Evolutionary conservation across 441 rosid genomes (phyloP).

Genomic region (Pelargonium australe): DNA sequence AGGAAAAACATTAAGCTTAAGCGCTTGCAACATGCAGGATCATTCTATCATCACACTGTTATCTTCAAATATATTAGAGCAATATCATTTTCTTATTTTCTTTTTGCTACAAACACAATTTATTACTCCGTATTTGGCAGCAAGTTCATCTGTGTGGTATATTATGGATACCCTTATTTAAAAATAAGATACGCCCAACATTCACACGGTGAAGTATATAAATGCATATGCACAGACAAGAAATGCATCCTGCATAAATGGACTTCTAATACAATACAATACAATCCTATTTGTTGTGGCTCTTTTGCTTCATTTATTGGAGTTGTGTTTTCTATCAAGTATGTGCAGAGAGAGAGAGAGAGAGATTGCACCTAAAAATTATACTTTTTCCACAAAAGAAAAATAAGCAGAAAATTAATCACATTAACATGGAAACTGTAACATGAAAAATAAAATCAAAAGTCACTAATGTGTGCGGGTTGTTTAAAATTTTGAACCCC

Average conservation of each 20-base stretch:
- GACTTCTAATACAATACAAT: not conserved
- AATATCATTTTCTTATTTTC: not conserved
- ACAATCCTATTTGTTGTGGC: not conserved
- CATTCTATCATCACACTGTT: not conserved
- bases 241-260: not conserved
- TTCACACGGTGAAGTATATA: no score
- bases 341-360: no score
- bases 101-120: not conserved
- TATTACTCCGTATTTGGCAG: not conserved
- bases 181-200: not conserved
- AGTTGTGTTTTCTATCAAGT: no score
- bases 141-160: not conserved
- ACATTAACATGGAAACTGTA: no score
- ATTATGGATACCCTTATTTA: not conserved
- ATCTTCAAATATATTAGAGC: not conserved
- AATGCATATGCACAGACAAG: not conserved
- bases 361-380: no score
- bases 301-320: no score
- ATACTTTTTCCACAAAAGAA: no score
- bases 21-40: not conserved
- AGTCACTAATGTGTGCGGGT: no score
- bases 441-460: no score
- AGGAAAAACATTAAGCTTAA: not conserved
- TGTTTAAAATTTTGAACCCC: no score
- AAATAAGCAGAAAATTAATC: no score